Conservation (phyloP, 305 asterid genomes). For the Plantago coronopus region DNA sequence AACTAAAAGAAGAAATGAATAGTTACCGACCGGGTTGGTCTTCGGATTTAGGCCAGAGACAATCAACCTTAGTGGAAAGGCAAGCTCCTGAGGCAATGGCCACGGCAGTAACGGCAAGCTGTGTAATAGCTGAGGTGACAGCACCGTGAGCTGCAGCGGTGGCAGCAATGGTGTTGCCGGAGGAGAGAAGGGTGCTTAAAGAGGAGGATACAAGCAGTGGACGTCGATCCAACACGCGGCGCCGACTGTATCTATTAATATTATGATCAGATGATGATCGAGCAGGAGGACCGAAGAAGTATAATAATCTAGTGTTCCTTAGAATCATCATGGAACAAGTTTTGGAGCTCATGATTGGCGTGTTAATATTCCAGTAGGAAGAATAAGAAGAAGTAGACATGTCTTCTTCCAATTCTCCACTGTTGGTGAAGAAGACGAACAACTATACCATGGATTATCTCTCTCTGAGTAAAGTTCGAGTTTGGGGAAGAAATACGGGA, state of each 20-base stretch:
- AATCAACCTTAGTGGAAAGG: slow-evolving; percentile 91
- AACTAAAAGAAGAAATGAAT: too few relatives aligned
- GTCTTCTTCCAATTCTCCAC: not conserved
- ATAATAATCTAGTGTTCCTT: slow-evolving; percentile 33
- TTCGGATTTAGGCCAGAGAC: slow-evolving; percentile 85
- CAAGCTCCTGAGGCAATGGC: slow-evolving; percentile 99
- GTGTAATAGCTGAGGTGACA: slow-evolving; percentile 84
- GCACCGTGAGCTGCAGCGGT: slow-evolving; percentile 86
- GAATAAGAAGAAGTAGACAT: slow-evolving; percentile 26
- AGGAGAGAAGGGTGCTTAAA: slow-evolving; percentile 46
- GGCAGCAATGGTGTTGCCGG: slow-evolving; percentile 71
- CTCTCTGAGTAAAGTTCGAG: too few relatives aligned
- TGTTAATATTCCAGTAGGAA: slow-evolving; percentile 36
- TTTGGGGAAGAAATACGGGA: too few relatives aligned
- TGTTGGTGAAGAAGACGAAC: too few relatives aligned
- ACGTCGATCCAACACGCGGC: too few relatives aligned
- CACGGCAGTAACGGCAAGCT: slow-evolving; percentile 86
- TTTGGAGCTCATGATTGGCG: slow-evolving; percentile 40
- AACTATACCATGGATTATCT: too few relatives aligned
- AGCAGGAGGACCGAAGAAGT: not conserved
- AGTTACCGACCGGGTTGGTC: slow-evolving; percentile 57
- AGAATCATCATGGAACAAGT: slow-evolving; percentile 29
- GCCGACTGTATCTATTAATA: too few relatives aligned
- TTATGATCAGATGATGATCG: too few relatives aligned
- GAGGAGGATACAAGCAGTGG: slow-evolving; percentile 39